phyloP scores from a whole-genome alignment of 2,329 filamentous ascomycete species.

The Periconia sp. region DNA sequence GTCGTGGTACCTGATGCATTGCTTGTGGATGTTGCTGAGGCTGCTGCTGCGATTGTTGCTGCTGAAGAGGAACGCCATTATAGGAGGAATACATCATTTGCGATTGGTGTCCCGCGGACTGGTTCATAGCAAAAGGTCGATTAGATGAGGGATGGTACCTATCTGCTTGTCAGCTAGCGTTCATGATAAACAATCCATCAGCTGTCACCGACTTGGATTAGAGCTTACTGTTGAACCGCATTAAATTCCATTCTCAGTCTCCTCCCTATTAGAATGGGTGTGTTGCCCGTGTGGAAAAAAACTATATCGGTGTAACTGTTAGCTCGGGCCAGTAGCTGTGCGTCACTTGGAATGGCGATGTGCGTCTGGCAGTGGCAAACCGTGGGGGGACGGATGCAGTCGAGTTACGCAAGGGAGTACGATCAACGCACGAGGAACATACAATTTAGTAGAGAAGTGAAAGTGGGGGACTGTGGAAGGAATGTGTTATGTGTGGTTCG shows the following conservation, averaged over 20 bases:
- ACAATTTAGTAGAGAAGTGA: conserved; percentile 24
- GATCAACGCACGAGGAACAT: conserved; percentile 23
- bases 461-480: conserved; percentile 31
- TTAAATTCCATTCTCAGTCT: conserved; percentile 47
- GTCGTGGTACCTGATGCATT: conserved; percentile 30
- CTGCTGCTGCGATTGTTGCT: conserved; percentile 17
- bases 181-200: conserved; percentile 4
- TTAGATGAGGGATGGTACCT: conserved; percentile 42
- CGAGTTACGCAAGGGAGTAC: conserved; percentile 30
- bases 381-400: conserved; percentile 13
- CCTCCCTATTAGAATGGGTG: conserved; percentile 24
- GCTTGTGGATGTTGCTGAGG: conserved; percentile 7
- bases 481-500: conserved; percentile 39
- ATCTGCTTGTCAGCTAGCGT: conserved; percentile 27
- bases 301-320: conserved; percentile 24
- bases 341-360: conserved; percentile 18
- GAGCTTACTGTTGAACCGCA: conserved; percentile 43
- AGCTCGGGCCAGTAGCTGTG: conserved; percentile 24
- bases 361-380: conserved; percentile 22
- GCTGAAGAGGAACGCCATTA: conserved; percentile 25
- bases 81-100: conserved; percentile 44
- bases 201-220: conserved; percentile 6
- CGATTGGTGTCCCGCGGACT: conserved; percentile 29
- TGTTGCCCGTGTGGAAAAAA: conserved; percentile 18
- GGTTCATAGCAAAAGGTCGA: conserved; percentile 34